phyloP scores from a whole-genome alignment of 2,329 filamentous ascomycete genomes.

The Cladosporium oxysporum region DNA sequence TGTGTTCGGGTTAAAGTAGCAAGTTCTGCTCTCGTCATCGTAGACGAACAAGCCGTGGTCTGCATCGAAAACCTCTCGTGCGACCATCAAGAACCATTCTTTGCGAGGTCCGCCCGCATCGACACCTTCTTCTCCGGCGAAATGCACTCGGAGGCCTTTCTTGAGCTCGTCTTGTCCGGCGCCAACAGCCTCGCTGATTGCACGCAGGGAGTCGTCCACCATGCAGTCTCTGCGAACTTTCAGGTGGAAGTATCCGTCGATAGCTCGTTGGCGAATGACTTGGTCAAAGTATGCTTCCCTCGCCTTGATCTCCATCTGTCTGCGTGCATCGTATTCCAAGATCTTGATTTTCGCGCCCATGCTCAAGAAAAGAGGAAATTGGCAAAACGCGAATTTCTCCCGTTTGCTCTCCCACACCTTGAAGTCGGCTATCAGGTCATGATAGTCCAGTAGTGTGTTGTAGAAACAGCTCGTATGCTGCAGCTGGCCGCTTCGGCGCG shows the following conservation, averaged over 20 bases:
- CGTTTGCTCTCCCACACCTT: slow-evolving; percentile 79
- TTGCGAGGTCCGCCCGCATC: slow-evolving; percentile 88
- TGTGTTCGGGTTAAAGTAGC: slow-evolving; percentile 89
- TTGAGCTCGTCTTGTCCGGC: slow-evolving; percentile 82
- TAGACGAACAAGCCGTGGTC: slow-evolving; percentile 91
- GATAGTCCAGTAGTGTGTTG: slow-evolving; percentile 79
- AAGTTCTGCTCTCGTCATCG: slow-evolving; percentile 85
- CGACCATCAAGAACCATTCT: slow-evolving; percentile 89
- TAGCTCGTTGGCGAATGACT: slow-evolving; percentile 71
- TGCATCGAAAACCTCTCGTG: slow-evolving; percentile 87
- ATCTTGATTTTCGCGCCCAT: slow-evolving; percentile 92
- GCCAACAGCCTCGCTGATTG: slow-evolving; percentile 82
- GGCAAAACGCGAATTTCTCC: slow-evolving; percentile 81
- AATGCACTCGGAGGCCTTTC: slow-evolving; percentile 83
- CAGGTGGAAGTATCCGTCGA: slow-evolving; percentile 71
- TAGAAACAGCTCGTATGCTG: slow-evolving; percentile 85
- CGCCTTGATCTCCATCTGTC: slow-evolving; percentile 87
- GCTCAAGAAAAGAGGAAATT: slow-evolving; percentile 88
- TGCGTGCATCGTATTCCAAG: slow-evolving; percentile 80
- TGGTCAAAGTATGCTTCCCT: slow-evolving; percentile 89
- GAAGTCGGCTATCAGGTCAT: slow-evolving; percentile 83
- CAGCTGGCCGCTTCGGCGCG: slow-evolving; percentile 57
- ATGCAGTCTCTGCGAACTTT: slow-evolving; percentile 80
- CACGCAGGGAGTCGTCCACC: slow-evolving; percentile 82
- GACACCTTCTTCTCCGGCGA: slow-evolving; percentile 84